These are phyloP conservation scores for Xerocomus nothofagi DNA, from an alignment of 1,284 basidiomycete genomes.

Conservation along the genomic window DNA sequence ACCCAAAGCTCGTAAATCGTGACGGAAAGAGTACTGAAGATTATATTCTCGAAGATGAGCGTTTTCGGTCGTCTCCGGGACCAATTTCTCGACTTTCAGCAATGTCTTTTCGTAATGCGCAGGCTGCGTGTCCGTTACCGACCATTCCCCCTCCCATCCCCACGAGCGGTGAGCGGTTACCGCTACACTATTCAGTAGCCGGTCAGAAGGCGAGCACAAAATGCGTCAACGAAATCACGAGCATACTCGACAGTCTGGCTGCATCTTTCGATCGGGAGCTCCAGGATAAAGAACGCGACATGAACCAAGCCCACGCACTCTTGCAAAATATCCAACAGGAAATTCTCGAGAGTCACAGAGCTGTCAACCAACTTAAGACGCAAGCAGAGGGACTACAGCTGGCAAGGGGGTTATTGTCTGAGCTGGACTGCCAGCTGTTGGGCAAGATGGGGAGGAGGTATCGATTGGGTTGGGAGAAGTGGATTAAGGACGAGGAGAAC, in stretches of 20 bases:
- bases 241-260: constrained; percentile 87
- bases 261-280: constrained; percentile 94
- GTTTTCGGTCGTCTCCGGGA: constrained; percentile 89
- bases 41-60: constrained; percentile 98
- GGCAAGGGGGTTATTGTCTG: constrained; percentile 58
- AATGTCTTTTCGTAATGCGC: constrained; percentile 70
- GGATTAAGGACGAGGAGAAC: constrained; percentile 82
- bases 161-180: constrained; percentile 58
- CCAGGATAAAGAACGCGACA: constrained; percentile 88
- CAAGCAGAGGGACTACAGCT: constrained; percentile 72
- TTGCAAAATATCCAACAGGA: constrained; percentile 89
- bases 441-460: constrained; percentile 80
- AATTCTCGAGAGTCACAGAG: constrained; percentile 84
- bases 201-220: constrained; percentile 87
- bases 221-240: constrained; percentile 82
- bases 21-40: constrained; percentile 99
- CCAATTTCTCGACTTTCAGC: constrained; percentile 62
- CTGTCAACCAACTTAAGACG: constrained; percentile 68
- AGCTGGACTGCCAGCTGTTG: constrained; percentile 67
- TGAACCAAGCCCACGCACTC: constrained; percentile 86
- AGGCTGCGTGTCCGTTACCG: constrained; percentile 42
- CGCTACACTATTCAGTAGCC: constrained; percentile 84
- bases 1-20: constrained; percentile 93
- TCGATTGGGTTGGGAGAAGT: constrained; percentile 87
- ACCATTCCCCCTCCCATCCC: constrained; percentile 43